A percentile compares a stretch with the other conserved stretches of the same genome.
These are phyloP conservation scores for Kluyveromyces dobzhanskii DNA, from an alignment of 805 yeast genomes.

Conservation along the genomic window DNA sequence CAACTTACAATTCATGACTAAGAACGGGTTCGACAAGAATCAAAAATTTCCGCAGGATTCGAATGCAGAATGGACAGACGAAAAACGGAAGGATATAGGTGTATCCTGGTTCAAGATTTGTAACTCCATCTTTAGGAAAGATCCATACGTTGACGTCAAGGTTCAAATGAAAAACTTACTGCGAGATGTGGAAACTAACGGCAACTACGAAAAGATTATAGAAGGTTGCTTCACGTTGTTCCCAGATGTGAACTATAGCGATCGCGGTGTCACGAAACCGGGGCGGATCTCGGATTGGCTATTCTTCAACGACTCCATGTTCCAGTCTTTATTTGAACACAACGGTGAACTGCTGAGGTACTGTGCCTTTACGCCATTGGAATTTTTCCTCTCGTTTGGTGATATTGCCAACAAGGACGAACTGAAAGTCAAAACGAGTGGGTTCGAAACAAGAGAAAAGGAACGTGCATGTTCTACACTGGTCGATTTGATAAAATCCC, in stretches of 20 bases:
- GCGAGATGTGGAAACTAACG: slow-evolving; percentile 37
- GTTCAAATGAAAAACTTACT: slow-evolving; percentile 42
- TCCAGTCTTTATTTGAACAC: slow-evolving; percentile 31
- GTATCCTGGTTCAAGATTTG: slow-evolving; percentile 61
- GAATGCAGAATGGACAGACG: slow-evolving; percentile 1
- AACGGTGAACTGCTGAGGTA: slow-evolving; percentile 46
- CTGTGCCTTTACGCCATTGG: slow-evolving; percentile 47
- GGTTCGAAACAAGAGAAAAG: slow-evolving; percentile 25
- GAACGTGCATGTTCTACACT: neutral
- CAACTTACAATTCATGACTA: slow-evolving; percentile 56
- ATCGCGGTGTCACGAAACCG: slow-evolving; percentile 54
- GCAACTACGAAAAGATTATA: slow-evolving; percentile 54
- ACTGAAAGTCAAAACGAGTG: slow-evolving; percentile 24
- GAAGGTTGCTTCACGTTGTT: slow-evolving; percentile 66
- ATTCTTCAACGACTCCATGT: slow-evolving; percentile 56
- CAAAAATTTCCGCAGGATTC: neutral
- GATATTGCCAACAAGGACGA: slow-evolving; percentile 41
- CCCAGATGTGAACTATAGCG: slow-evolving; percentile 54
- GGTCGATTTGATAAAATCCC: slow-evolving; percentile 12
- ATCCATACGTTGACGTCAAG: slow-evolving; percentile 36
- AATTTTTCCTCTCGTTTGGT: slow-evolving; percentile 55
- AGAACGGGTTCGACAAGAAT: slow-evolving; percentile 1
- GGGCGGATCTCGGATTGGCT: slow-evolving; percentile 66
- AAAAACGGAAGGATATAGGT: slow-evolving; percentile 45
- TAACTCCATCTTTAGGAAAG: slow-evolving; percentile 50